Base-by-base conservation (phyloP, 306 rosid genomes). In the Rubus parviflorus region DNA sequence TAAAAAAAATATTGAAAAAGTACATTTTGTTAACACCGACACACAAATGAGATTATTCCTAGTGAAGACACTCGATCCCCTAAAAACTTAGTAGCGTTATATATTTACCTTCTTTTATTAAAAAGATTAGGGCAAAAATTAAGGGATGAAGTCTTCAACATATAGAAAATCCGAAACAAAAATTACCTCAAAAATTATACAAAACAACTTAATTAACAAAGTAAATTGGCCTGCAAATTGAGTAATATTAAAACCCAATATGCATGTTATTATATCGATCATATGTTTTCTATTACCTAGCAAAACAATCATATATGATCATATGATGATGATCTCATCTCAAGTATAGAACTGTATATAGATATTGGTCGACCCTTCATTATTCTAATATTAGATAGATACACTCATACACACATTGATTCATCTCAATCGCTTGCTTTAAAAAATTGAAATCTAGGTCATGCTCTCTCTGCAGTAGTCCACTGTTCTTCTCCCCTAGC, bases 401-500 rank as follows among this genome's bases (percentile, higher is more conserved):
- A 57, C 37, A 57, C n/a, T n/a, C 20, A 16, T 0, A 51, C 20
- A 52, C 42, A 61, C 42, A 61, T 15, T 35, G 22, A 63, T 63
- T 37, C 22, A 37, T 37, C 42, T 37, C 43, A 35, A 63, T 63
- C 68, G 38, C 40, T 25, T 60, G 41, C 41, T 30, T 60, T 15
- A 7, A 17, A 63, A 15, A 2, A 10, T 5, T 2, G 20, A 57
- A 20, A 62, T 30, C 68, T 2, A 37, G 68, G 45, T 62, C 43
- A 37, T 63, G 45, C 43, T 63, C 43, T 63, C 45, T 35, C 10
- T 16, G 68, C 45, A 63, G 22, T 35, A 7, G 68, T 37, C 68
- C 68, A 63, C 68, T 63, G 45, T 37, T 63, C 45, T 63, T 62
- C 43, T 38, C 12, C 68, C 68, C 68, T 3, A 15, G 68, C 68